These are phyloP conservation scores for Hypoxylon subgilvum DNA, from an alignment of 495 filamentous ascomycete genomes.

Conservation along the genomic window DNA sequence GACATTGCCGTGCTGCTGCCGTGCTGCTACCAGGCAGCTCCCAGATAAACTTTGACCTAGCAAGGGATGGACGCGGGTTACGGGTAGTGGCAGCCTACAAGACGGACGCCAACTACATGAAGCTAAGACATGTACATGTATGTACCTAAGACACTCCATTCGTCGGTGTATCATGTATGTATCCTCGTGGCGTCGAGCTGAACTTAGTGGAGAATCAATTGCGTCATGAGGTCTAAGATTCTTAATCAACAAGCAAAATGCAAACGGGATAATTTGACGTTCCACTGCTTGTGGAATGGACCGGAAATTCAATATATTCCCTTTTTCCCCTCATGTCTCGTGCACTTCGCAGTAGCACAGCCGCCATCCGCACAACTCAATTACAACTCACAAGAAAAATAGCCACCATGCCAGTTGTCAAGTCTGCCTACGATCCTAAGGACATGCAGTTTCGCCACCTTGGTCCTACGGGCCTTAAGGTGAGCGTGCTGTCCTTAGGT, in stretches of 20 bases:
- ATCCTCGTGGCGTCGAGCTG: background rate
- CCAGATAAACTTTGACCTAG: too few relatives aligned
- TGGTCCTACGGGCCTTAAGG: constrained; percentile 70
- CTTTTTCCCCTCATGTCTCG: constrained; percentile 4
- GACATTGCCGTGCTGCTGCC: too few relatives aligned
- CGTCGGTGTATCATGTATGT: too few relatives aligned
- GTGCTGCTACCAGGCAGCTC: too few relatives aligned
- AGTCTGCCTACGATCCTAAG: constrained; percentile 56
- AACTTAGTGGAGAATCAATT: background rate
- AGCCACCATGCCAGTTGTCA: constrained; percentile 40
- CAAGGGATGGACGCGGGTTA: too few relatives aligned
- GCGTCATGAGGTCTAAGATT: background rate
- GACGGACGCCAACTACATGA: too few relatives aligned
- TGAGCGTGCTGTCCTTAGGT: constrained; percentile 70
- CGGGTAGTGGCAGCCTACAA: too few relatives aligned
- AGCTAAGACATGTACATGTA: too few relatives aligned
- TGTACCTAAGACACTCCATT: too few relatives aligned
- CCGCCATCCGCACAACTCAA: background rate
- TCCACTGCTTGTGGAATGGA: background rate
- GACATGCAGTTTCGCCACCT: constrained; percentile 73
- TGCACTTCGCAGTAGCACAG: background rate
- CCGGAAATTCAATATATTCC: background rate
- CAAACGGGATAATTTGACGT: too few relatives aligned
- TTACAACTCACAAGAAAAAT: constrained; percentile 23
- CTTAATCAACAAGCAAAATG: background rate